These are phyloP conservation scores for Ophidiomyces ophidiicola DNA, from an alignment of 2,329 filamentous ascomycete genomes.

Conservation along the genomic window DNA sequence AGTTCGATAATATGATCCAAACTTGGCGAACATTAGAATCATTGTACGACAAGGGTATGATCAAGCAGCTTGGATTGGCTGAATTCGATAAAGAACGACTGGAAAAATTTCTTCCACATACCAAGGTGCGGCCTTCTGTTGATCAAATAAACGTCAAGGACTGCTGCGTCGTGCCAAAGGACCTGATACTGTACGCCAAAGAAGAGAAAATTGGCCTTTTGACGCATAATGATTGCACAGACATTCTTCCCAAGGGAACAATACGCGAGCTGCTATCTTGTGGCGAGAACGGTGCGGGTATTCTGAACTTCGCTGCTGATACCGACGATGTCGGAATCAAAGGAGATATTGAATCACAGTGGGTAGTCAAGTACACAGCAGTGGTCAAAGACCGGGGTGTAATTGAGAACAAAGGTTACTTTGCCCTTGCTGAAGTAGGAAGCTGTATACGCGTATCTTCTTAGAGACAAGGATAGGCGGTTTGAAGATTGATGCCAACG, in stretches of 20 bases:
- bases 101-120: slow-evolving; percentile 58
- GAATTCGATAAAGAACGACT: slow-evolving; percentile 85
- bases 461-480: slow-evolving; percentile 5
- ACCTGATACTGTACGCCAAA: slow-evolving; percentile 73
- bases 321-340: slow-evolving; percentile 46
- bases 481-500: slow-evolving; percentile 5
- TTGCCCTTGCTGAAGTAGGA: slow-evolving; percentile 66
- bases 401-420: slow-evolving; percentile 97
- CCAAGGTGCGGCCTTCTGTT: slow-evolving; percentile 62
- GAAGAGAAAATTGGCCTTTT: slow-evolving; percentile 71
- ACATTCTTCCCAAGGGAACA: slow-evolving; percentile 77
- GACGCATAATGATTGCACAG: slow-evolving; percentile 87
- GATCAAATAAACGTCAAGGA: slow-evolving; percentile 94
- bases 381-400: slow-evolving; percentile 89
- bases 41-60: slow-evolving; percentile 57
- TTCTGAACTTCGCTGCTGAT: slow-evolving; percentile 53
- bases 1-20: slow-evolving; percentile 52
- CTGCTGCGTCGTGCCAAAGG: slow-evolving; percentile 89
- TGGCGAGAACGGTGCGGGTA: slow-evolving; percentile 57
- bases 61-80: slow-evolving; percentile 67
- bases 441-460: slow-evolving; percentile 30
- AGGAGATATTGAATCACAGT: slow-evolving; percentile 73
- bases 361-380: slow-evolving; percentile 95
- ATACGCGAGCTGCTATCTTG: slow-evolving; percentile 70
- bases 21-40: slow-evolving; percentile 57